Conservation (phyloP, 768 basidiomycete genomes). For the Dacryopinax spathularia region DNA sequence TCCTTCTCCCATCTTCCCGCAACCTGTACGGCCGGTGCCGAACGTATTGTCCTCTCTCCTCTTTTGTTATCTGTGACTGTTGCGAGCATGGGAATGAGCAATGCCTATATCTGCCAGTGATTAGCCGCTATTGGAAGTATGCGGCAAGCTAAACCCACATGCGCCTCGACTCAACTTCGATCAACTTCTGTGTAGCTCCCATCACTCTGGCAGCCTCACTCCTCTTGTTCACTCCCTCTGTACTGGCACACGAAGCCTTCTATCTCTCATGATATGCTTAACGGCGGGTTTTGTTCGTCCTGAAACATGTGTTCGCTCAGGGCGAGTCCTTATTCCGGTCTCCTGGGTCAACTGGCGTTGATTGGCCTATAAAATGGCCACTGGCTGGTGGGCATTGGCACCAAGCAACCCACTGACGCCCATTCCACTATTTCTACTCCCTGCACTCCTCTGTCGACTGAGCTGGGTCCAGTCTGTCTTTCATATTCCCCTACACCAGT, state of each 20-base stretch:
- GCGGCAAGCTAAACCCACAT: too few relatives aligned
- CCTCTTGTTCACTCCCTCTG: not conserved
- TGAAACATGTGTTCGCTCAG: not conserved
- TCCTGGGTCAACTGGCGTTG: too few relatives aligned
- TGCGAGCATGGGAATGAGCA: not conserved
- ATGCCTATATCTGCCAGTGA: too few relatives aligned
- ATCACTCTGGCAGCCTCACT: not conserved
- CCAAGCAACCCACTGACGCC: not conserved
- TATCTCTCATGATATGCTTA: not conserved
- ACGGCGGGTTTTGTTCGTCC: not conserved
- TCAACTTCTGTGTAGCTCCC: not conserved
- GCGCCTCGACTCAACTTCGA: not conserved
- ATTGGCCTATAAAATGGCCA: slow-evolving; percentile 1
- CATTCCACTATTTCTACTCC: not conserved
- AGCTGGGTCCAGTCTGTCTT: not conserved
- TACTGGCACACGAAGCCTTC: not conserved
- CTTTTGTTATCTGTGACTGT: not conserved
- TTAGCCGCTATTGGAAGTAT: not conserved
- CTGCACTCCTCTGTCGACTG: not conserved
- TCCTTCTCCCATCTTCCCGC: not conserved
- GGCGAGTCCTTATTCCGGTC: too few relatives aligned
- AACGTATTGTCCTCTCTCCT: not conserved
- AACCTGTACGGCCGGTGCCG: not conserved
- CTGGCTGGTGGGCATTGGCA: not conserved
- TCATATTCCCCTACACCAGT: not conserved